phyloP scores from a whole-genome alignment of 352 stramenopile species.

The Pythium rhizo-oryzae region DNA sequence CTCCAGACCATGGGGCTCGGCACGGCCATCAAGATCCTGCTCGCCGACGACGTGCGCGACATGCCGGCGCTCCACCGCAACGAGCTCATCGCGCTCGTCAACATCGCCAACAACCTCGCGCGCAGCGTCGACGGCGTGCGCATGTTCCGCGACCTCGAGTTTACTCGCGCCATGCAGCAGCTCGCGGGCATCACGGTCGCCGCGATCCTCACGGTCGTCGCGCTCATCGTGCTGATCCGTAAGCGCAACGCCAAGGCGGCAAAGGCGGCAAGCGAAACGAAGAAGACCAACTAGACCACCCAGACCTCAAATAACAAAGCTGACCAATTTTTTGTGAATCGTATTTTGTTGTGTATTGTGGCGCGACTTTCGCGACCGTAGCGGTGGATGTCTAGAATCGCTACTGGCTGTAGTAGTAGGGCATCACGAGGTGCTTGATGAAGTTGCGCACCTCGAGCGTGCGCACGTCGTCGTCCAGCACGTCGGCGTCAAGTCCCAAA shows the following conservation, averaged over 20 bases:
- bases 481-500: conserved; percentile 64
- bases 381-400: too few species aligned
- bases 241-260: conserved; percentile 37
- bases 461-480: conserved; percentile 68
- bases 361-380: too few species aligned
- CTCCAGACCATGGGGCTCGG: conserved; percentile 97
- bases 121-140: conserved; percentile 79
- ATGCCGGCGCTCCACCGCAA: conserved; percentile 91
- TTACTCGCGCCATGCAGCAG: conserved; percentile 61
- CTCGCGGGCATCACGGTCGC: conserved; percentile 51
- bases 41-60: conserved; percentile 85
- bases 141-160: conserved; percentile 81
- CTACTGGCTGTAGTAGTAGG: conserved; percentile 43
- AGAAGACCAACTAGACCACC: conserved; percentile 30
- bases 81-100: conserved; percentile 98
- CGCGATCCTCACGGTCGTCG: conserved; percentile 45
- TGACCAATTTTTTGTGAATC: not conserved
- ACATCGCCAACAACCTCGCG: conserved; percentile 91
- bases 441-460: conserved; percentile 78
- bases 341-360: too few species aligned
- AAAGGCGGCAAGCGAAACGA: conserved; percentile 17
- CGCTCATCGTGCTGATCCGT: conserved; percentile 51
- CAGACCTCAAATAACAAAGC: not conserved
- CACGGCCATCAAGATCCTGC: conserved; percentile 97
- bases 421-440: conserved; percentile 69